phyloP scores from a whole-genome alignment of 2,329 filamentous ascomycete genomes.

The Penicillium sumatraense region DNA sequence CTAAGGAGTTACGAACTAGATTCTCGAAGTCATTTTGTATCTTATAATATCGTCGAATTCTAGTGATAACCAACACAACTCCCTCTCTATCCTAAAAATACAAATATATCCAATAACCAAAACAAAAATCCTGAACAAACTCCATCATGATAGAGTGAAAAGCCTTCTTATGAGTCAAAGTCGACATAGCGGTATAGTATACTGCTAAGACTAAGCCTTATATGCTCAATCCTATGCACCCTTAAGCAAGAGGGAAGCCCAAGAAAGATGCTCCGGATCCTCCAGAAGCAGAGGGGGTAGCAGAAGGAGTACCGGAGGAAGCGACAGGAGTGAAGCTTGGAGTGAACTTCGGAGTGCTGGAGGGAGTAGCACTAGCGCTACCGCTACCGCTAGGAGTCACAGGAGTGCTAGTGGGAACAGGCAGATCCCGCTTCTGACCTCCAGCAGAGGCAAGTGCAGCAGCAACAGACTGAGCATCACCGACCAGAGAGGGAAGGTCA shows the following conservation, averaged over 20 bases:
- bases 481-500: background rate
- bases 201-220: too few species aligned
- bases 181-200: background rate
- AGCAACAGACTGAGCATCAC: background rate
- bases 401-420: constrained; percentile 4
- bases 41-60: background rate
- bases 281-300: background rate
- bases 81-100: background rate
- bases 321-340: constrained; percentile 2
- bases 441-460: constrained; percentile 1
- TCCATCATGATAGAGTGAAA: background rate
- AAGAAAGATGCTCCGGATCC: constrained; percentile 7
- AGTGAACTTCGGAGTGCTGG: background rate
- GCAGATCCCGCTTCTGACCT: constrained; percentile 5
- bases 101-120: background rate
- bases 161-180: too few species aligned
- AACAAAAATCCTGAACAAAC: background rate
- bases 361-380: background rate
- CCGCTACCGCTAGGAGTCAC: constrained; percentile 1
- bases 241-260: constrained; percentile 14
- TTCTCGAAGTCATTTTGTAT: too few species aligned
- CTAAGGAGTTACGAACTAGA: too few species aligned
- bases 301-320: background rate
- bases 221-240: background rate
- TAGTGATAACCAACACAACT: background rate